phyloP scores from a whole-genome alignment of 768 basidiomycete genomes.

The Russula sp. region DNA sequence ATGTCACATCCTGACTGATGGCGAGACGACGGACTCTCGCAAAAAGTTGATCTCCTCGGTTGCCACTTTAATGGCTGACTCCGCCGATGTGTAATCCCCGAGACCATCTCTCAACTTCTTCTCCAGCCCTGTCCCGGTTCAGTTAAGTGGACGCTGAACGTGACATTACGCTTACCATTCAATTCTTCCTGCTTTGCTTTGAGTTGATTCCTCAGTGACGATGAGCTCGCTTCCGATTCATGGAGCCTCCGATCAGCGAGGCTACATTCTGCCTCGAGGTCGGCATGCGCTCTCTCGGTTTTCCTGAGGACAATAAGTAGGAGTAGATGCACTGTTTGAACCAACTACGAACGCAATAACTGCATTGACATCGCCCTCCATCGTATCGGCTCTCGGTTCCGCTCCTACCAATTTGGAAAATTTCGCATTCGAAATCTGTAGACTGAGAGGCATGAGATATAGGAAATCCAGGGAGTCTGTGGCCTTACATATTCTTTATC shows the following conservation, averaged over 20 bases:
- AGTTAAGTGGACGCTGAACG: not conserved
- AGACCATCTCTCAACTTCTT: slow-evolving; percentile 38
- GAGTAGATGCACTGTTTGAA: not conserved
- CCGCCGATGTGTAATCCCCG: slow-evolving; percentile 38
- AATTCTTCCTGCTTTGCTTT: slow-evolving; percentile 57
- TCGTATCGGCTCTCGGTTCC: slow-evolving; percentile 52
- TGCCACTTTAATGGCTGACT: slow-evolving; percentile 45
- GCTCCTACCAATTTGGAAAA: slow-evolving; percentile 60
- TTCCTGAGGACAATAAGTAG: slow-evolving; percentile 39
- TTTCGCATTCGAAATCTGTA: slow-evolving; percentile 54
- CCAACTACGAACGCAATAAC: slow-evolving; percentile 44
- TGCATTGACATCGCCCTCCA: slow-evolving; percentile 69
- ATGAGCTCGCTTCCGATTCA: slow-evolving; percentile 55
- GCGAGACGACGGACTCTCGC: slow-evolving; percentile 37
- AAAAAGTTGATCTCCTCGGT: slow-evolving; percentile 38
- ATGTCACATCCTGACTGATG: not conserved
- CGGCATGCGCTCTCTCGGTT: slow-evolving; percentile 57
- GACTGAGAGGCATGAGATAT: slow-evolving; percentile 37
- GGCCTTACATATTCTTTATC: slow-evolving; percentile 58
- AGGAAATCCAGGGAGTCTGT: not conserved
- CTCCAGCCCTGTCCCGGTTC: slow-evolving; percentile 41
- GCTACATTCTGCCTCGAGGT: slow-evolving; percentile 39
- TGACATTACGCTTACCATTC: slow-evolving; percentile 41
- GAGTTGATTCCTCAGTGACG: slow-evolving; percentile 53
- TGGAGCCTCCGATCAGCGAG: slow-evolving; percentile 53